Conservation (phyloP, 2,329 filamentous ascomycete species). For the Fusarium miscanthi region DNA sequence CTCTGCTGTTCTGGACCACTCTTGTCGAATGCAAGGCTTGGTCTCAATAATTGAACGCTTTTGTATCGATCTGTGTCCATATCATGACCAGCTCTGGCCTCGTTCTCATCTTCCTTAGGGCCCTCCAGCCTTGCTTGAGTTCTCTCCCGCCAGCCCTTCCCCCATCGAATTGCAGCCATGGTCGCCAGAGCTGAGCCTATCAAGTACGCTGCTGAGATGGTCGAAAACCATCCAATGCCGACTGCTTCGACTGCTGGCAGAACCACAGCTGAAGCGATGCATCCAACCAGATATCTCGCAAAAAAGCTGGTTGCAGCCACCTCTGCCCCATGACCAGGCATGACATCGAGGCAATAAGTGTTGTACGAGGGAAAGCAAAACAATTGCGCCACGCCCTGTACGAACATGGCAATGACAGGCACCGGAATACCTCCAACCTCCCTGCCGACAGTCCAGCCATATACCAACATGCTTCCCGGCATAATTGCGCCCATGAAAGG, state of each 20-base stretch:
- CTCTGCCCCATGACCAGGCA: conserved; percentile 75
- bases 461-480: conserved; percentile 73
- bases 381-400: conserved; percentile 78
- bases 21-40: background rate
- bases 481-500: conserved; percentile 67
- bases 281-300: conserved; percentile 79
- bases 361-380: conserved; percentile 82
- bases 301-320: conserved; percentile 86
- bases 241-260: conserved; percentile 79
- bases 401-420: conserved; percentile 78
- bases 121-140: conserved; percentile 45
- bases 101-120: conserved; percentile 24
- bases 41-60: conserved; percentile 3
- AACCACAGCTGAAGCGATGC: conserved; percentile 75
- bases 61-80: conserved; percentile 1
- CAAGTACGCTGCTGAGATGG: conserved; percentile 62
- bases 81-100: background rate
- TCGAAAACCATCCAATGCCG: conserved; percentile 85
- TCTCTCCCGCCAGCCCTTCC: conserved; percentile 53
- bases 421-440: conserved; percentile 64
- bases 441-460: conserved; percentile 63
- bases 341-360: conserved; percentile 85
- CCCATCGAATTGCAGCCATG: conserved; percentile 54
- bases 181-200: conserved; percentile 52
- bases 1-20: background rate